A percentile compares a stretch with the other conserved stretches of the same genome.
Evolutionary conservation across 495 filamentous ascomycete genomes (phyloP).

Genomic region (Aspergillus hancockii): DNA sequence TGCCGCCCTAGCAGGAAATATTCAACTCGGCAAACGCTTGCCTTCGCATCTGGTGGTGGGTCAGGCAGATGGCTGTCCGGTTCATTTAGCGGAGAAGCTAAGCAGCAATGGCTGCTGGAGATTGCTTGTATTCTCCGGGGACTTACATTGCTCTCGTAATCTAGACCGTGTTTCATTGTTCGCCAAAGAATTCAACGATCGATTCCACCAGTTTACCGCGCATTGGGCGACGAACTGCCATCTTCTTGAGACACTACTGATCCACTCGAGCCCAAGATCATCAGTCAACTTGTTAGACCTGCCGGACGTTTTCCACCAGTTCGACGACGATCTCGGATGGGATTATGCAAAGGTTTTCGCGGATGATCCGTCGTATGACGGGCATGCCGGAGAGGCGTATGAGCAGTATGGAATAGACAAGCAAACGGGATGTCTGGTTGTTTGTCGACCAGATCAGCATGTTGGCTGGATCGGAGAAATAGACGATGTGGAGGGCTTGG

Average conservation of each 20-base stretch:
- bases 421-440: slow-evolving; percentile 19
- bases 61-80: background rate
- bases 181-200: slow-evolving; percentile 12
- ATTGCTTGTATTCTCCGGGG: slow-evolving; percentile 45
- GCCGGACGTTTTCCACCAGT: slow-evolving; percentile 31
- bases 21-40: too few relatives aligned
- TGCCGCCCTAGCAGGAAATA: too few relatives aligned
- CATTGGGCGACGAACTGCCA: slow-evolving; percentile 17
- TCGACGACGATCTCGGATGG: too few relatives aligned
- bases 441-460: slow-evolving; percentile 34
- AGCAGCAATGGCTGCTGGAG: background rate
- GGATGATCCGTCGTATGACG: slow-evolving; percentile 12
- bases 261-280: slow-evolving; percentile 21
- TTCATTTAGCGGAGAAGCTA: background rate
- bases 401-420: slow-evolving; percentile 20
- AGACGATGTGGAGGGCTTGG: too few relatives aligned
- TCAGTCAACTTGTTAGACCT: slow-evolving; percentile 21
- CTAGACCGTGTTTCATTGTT: slow-evolving; percentile 13
- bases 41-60: background rate
- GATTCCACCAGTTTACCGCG: background rate
- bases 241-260: too few relatives aligned
- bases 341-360: slow-evolving; percentile 28
- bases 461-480: slow-evolving; percentile 25
- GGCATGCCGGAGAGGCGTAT: slow-evolving; percentile 13
- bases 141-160: slow-evolving; percentile 30